Base-by-base conservation (phyloP, 345 rosid species). In the Pistacia vera region DNA sequence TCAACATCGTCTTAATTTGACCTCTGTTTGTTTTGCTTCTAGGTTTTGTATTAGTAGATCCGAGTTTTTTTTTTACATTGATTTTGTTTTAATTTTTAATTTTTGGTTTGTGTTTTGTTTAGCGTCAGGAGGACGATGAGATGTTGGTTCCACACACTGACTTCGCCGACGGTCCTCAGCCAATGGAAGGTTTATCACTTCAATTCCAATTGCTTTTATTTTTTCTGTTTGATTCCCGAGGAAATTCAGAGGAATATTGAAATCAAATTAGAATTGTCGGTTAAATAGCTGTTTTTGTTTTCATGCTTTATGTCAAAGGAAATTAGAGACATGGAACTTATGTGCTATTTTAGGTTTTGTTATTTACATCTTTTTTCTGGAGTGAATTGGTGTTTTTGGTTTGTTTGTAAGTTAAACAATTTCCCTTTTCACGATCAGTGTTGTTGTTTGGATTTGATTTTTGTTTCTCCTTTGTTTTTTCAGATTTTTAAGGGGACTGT, bases 61-160 rank as follows among this genome's bases (percentile, higher is more conserved):
- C 85, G 57, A 36, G 75, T 63, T 74, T 68, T 79, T 5, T 36
- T 63, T 74, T 12, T 11, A 58, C 61, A 63, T 82, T 73, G 49
- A 72, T 30, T 54, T 17, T 16, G 4, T 5, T 5, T 35, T 4
- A 25, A 2, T 54, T 8, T 41, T 68, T 54, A 4, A 18, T 13
- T 54, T 54, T 54, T 54, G 55, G 13, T 51, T 51, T 51, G 3
- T 51, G 33, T 68, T 55, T n/a, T 83, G 58, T 63, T 75, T 78
- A 61, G 85, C 80, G 87, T 85, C 90, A 87, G 76, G 89, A 85
- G 81, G 86, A 86, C 80, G 92, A 88, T 49, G 90, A 88, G 87
- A 86, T 88, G 92, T 83, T 88, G 70, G 92, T 88, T 55, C 92
- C 92, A 36, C 84, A 88, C 76, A 63, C 87, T 10, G 92, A 86